Evolutionary conservation across 768 basidiomycete genomes (phyloP), one percentile per base, ranked within the genome.

Genomic region (Rubroboletus pulcherrimus): DNA sequence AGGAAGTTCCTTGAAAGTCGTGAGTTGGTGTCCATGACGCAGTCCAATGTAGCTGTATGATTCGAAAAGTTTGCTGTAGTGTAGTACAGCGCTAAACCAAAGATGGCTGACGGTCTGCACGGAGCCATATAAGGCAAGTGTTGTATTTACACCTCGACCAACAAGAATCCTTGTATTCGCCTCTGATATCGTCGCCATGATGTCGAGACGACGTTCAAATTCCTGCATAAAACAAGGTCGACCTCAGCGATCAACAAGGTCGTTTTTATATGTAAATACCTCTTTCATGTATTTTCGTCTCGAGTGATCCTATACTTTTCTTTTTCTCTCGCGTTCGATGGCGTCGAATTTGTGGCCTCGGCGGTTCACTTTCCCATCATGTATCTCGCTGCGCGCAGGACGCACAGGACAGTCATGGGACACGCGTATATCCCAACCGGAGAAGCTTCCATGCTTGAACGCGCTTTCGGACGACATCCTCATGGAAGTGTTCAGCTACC

Each of bases 401-500:
- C 57, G 51, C 42, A 29, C 58, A 33, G 60, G 60, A 1, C 51
- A 65, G n/a, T 58, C 67, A 10, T 70, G 70, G 70, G 55, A 66
- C 30, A 51, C 54, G 42, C 70, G 67, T 21, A 15, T 70, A 35
- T 56, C 50, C 30, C 64, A 66, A 41, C 55, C 46, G 2, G 49
- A 56, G 54, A 56, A 61, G 10, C 58, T 75, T 19, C 68, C 73
- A 8, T 68, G 60, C 30, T 60, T 71, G 56, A 66, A 63, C 55
- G 39, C 53, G 41, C 71, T 72, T 50, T 73, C 71, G 29, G 74
- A 75, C 53, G 76, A 77, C 55, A 63, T 76, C 30, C 64, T 77
- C 39, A 65, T 78, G 51, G 75, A 68, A 26, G 61, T 78, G 12
- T 71, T 73, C 54, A 56, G 44, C n/a, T 65, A 71, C 41, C 57